Evolutionary conservation across 345 rosid genomes (phyloP), one percentile per base, ranked within the genome.

Genomic region (Populus ilicifolia): DNA sequence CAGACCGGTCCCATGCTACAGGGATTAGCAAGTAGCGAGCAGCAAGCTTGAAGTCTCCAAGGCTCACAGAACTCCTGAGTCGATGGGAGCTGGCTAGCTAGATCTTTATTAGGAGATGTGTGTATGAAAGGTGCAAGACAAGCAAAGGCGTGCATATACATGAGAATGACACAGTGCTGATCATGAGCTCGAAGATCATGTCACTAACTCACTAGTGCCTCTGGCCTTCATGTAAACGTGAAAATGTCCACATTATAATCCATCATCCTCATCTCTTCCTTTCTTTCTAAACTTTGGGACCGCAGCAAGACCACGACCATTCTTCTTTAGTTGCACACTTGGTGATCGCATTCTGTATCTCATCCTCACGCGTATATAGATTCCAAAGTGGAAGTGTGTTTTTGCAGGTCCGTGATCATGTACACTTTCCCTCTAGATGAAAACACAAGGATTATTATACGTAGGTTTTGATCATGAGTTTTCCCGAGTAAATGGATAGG

Each of bases 71-170:
- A 48, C 21, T 48, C 54, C 8, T 48, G 54, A 16, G 54, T 48
- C 20, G 54, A 14, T 48, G 54, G 21, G 54, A 48, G 50, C 5
- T 44, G 18, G n/a, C n/a, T n/a, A n/a, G n/a, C 48, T 44, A 44
- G 54, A 48, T 48, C 54, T 48, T 48, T 48, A 48, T 48, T 5
- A 48, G 54, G 11, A 62, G 2, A 43, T 39, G 30, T 39, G 30
- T 56, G 61, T 46, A 8, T 63, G 80, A 81, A 73, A 77, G 64
- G 52, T 68, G 80, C 69, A 77, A 38, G 75, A 73, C 78, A 67
- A 35, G 84, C 23, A 35, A 81, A 59, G 21, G 80, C 78, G 39
- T 80, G 83, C 69, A 67, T 21, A 5, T 25, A n/a, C 21, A 63
- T 77, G 80, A 48, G 63, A 68, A 27, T 2, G 80, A 81, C 67